These are phyloP conservation scores for Carex myosuroides DNA, from an alignment of 176 grass and related monocot species.

Conservation along the genomic window DNA sequence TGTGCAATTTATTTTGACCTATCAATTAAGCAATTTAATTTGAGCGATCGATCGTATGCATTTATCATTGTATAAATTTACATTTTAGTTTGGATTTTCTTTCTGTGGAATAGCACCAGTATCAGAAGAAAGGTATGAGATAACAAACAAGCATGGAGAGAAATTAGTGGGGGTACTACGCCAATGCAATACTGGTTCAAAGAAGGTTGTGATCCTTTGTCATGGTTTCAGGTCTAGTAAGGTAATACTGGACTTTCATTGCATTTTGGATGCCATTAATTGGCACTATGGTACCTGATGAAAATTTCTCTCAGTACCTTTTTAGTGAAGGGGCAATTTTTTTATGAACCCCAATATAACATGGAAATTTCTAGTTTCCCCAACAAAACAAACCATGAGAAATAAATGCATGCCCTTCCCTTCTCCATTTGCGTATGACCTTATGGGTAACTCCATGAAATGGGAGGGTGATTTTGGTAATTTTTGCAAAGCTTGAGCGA, in stretches of 20 bases:
- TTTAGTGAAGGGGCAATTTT: not conserved
- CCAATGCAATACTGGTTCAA: not conserved
- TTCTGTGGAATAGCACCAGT: conserved; percentile 17
- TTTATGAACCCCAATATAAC: not conserved
- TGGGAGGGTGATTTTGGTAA: not conserved
- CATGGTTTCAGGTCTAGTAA: conserved; percentile 23
- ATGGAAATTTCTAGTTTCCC: not conserved
- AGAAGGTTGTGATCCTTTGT: conserved; percentile 18
- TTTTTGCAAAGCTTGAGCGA: not conserved
- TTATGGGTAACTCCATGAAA: not conserved
- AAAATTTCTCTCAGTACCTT: not conserved
- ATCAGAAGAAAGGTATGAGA: conserved; percentile 36
- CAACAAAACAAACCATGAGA: not conserved
- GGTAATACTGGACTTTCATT: not conserved
- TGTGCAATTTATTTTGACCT: not conserved
- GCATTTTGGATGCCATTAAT: not conserved
- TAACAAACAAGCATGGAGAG: conserved; percentile 39
- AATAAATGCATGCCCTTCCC: not conserved
- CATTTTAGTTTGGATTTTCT: not conserved
- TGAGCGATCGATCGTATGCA: not conserved
- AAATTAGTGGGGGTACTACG: conserved; percentile 10
- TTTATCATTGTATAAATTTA: not conserved
- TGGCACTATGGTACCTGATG: not conserved
- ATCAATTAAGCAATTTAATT: not conserved
- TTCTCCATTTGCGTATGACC: not conserved